These are phyloP conservation scores for Calonectria naviculata DNA, from an alignment of 2,329 filamentous ascomycete species.

Conservation along the genomic window DNA sequence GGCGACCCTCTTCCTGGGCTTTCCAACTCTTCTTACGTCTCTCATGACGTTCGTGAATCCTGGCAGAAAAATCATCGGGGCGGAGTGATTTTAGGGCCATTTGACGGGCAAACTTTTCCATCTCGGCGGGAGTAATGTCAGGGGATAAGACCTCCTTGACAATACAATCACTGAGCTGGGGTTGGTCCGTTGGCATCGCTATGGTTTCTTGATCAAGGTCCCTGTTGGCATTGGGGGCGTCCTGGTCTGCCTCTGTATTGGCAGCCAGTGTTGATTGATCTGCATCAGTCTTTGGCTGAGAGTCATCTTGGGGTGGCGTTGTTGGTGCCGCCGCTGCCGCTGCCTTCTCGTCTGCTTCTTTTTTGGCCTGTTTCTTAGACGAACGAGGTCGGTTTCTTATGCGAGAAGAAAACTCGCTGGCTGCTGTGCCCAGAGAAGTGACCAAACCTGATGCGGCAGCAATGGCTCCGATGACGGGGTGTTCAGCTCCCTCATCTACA, in stretches of 20 bases:
- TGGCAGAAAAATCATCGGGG: conserved; percentile 60
- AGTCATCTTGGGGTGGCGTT: neutral
- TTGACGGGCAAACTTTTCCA: conserved; percentile 43
- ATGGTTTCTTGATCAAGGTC: conserved; percentile 1
- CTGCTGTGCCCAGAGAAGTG: conserved; percentile 60
- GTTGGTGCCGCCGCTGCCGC: neutral
- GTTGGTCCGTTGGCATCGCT: neutral
- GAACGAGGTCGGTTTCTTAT: conserved; percentile 19
- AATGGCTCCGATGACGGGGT: conserved; percentile 73
- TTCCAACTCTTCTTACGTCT: conserved; percentile 39
- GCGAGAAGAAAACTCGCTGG: conserved; percentile 29
- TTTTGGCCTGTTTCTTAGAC: neutral
- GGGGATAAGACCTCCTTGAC: neutral
- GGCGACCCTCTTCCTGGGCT: conserved; percentile 36
- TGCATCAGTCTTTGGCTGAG: neutral
- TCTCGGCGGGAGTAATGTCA: conserved; percentile 37
- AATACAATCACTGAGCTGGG: neutral
- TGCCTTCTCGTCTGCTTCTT: neutral
- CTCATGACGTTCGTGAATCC: conserved; percentile 29
- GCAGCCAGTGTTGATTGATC: conserved; percentile 10
- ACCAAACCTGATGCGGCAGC: conserved; percentile 73
- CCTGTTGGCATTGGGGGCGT: neutral
- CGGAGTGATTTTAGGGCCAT: conserved; percentile 50
- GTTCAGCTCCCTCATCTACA: conserved; percentile 72
- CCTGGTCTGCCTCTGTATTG: conserved; percentile 3